Evolutionary conservation across 805 yeast genomes (phyloP), one percentile per base, ranked within the genome.

Genomic region (Metschnikowia borealis): DNA sequence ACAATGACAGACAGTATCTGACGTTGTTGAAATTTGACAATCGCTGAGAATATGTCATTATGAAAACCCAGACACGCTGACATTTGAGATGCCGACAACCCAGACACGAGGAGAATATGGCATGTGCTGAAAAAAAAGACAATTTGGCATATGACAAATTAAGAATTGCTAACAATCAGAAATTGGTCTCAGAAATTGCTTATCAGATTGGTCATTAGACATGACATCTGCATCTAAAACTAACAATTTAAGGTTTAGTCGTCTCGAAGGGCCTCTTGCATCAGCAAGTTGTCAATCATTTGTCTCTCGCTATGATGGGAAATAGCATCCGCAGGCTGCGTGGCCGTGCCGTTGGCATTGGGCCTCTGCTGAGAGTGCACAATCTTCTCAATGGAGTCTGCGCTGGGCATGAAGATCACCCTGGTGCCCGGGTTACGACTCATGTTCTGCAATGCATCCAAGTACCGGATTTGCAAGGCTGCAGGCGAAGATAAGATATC

Each of bases 401-500:
- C 62, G 15, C 75, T 70, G 6, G 90, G 89, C 89, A 84, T 84
- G 65, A 84, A 84, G 31, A 84, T 84, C 47, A 84, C 89, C 66
- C 83, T 81, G n/a, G 87, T 69, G 51, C 79, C 77, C 1, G 88
- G 70, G 46, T 75, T 61, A 54, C 70, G 79, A 34, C 88, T 85
- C 89, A 84, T 84, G 53, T 71, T 73, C 67, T 83, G 88, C 82
- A 84, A 81, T n/a, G 89, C 89, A 59, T 84, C 90, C 66, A 84
- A 74, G 62, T 84, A 84, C 66, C 90, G 72, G 64, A 84, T 84
- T 70, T 84, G 89, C 87, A 84, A 83, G 29, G 89, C 90, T 13
- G 89, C 81, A 57, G 83, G 83, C 37, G 87, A 81, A 42, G 86
- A 85, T 61, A 84, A 76, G 51, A 84, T 83, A 65, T 84, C 89